Conservation (phyloP, 1,284 basidiomycete genomes). For the Porodaedalea pini region DNA sequence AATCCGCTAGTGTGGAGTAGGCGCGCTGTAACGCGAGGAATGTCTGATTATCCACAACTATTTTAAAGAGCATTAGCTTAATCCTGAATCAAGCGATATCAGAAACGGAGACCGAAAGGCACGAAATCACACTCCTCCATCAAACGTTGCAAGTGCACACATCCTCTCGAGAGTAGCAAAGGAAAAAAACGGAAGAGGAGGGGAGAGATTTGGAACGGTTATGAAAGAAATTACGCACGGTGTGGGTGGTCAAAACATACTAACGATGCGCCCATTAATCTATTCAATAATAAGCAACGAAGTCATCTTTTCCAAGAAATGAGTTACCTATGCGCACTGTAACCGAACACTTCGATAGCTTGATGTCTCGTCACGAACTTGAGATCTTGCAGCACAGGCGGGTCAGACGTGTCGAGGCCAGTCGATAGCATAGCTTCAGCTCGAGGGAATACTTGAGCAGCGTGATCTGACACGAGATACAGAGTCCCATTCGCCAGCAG, state of each 20-base stretch:
- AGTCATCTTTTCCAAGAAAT: background rate
- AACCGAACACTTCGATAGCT: constrained; percentile 50
- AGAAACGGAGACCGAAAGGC: too few relatives aligned
- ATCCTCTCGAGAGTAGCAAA: too few relatives aligned
- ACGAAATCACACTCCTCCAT: too few relatives aligned
- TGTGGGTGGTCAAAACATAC: constrained; percentile 18
- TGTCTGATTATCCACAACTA: constrained; percentile 58
- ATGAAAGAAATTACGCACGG: constrained; percentile 15
- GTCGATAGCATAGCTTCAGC: constrained; percentile 49
- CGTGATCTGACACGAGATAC: constrained; percentile 62
- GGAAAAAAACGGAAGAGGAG: too few relatives aligned
- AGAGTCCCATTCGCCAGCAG: constrained; percentile 65
- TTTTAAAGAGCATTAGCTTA: too few relatives aligned
- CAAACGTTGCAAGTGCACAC: too few relatives aligned
- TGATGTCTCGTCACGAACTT: constrained; percentile 52
- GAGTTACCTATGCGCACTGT: constrained; percentile 35
- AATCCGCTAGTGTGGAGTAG: constrained; percentile 61
- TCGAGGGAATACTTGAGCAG: constrained; percentile 41
- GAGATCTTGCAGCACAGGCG: constrained; percentile 63
- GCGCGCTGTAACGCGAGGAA: constrained; percentile 78
- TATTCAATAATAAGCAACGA: constrained; percentile 1
- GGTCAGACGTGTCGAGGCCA: constrained; percentile 30
- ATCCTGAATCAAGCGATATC: too few relatives aligned
- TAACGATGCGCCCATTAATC: constrained; percentile 9
- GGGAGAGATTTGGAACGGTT: constrained; percentile 28